phyloP scores from a whole-genome alignment of 345 rosid genomes.

The Rhodamnia argentea region DNA sequence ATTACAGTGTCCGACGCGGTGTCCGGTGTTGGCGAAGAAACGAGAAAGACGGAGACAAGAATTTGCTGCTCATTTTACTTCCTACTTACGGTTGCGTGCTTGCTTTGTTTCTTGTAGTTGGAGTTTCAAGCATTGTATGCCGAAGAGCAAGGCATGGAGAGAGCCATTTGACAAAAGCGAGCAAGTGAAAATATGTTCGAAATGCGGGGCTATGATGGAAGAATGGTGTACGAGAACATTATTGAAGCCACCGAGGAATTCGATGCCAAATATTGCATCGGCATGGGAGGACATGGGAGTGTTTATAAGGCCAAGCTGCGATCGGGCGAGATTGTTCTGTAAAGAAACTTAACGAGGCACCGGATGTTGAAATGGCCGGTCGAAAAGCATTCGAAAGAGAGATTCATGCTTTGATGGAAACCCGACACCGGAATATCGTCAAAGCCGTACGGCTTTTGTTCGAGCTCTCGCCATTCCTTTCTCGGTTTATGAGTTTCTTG shows the following conservation, averaged over 20 bases:
- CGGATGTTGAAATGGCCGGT: neutral
- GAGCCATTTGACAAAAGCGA: neutral
- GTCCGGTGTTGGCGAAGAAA: neutral
- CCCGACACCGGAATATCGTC: conserved; percentile 31
- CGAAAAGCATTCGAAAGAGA: conserved; percentile 22
- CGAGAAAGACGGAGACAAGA: neutral
- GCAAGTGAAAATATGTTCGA: neutral
- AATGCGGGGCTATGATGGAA: conserved; percentile 5
- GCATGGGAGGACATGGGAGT: conserved; percentile 11
- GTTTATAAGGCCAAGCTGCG: conserved; percentile 14
- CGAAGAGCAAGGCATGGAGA: neutral
- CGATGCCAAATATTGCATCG: conserved; percentile 10
- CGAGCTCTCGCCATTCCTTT: conserved; percentile 2
- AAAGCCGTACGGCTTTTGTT: conserved; percentile 23
- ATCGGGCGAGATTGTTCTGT: conserved; percentile 6
- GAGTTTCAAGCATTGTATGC: neutral
- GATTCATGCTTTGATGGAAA: conserved; percentile 9
- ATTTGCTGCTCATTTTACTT: neutral
- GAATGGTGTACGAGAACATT: conserved; percentile 9
- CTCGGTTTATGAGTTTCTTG: conserved; percentile 25
- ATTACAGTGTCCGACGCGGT: conserved; percentile 1
- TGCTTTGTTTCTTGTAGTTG: neutral
- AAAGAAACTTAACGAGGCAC: conserved; percentile 5
- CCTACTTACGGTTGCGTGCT: neutral
- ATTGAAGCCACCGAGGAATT: conserved; percentile 13